Conservation (phyloP, 345 rosid species). For the Pseudoturritis turrita region DNA sequence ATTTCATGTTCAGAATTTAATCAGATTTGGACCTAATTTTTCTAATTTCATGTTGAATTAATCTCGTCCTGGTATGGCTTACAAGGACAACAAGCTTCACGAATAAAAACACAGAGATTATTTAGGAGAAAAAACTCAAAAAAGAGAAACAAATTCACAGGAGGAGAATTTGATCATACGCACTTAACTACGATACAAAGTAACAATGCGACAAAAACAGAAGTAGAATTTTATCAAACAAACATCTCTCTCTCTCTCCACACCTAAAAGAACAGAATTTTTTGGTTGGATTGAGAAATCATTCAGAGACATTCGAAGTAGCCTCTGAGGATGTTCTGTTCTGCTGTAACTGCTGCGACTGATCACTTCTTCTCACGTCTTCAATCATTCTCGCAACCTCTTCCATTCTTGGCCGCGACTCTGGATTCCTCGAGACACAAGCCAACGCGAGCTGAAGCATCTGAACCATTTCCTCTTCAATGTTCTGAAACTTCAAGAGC, state of each 20-base stretch:
- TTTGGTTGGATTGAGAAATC: background rate
- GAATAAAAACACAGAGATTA: too few species aligned
- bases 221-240: background rate
- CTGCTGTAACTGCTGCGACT: constrained; percentile 21
- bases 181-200: background rate
- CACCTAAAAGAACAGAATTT: background rate
- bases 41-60: too few species aligned
- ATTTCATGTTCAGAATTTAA: background rate
- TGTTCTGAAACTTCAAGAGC: constrained; percentile 53
- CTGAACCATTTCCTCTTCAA: constrained; percentile 86
- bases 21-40: background rate
- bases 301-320: constrained; percentile 43
- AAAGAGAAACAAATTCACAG: background rate
- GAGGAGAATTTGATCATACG: background rate
- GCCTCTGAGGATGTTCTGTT: constrained; percentile 58
- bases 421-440: constrained; percentile 59
- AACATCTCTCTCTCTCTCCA: background rate
- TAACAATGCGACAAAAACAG: background rate
- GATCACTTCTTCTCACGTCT: constrained; percentile 50
- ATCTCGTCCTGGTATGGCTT: too few species aligned
- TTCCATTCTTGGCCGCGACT: constrained; percentile 57
- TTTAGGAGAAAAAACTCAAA: too few species aligned
- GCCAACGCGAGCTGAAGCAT: constrained; percentile 75
- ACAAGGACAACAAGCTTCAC: too few species aligned
- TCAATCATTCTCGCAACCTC: constrained; percentile 65